These are phyloP conservation scores for Ulmus americana DNA, from an alignment of 331 rosid species.

Conservation along the genomic window DNA sequence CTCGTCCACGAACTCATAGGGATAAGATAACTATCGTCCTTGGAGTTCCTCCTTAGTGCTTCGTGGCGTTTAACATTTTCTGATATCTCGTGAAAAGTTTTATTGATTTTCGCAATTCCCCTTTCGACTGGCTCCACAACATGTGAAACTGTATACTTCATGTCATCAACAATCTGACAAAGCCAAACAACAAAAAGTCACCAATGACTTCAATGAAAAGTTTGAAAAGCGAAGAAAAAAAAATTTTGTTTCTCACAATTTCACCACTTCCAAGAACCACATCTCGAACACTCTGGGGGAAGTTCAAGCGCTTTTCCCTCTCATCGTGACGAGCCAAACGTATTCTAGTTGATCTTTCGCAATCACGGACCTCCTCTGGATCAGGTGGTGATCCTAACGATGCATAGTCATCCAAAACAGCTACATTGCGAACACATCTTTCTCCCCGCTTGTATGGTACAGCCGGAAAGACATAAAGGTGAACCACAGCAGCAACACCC, in stretches of 20 bases:
- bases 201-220: slow-evolving; percentile 15
- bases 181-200: slow-evolving; percentile 10
- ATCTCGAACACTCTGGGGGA: slow-evolving; percentile 82
- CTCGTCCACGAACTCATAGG: slow-evolving; percentile 61
- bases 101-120: slow-evolving; percentile 72
- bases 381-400: slow-evolving; percentile 79
- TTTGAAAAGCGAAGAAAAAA: neutral
- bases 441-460: slow-evolving; percentile 94
- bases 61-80: slow-evolving; percentile 88
- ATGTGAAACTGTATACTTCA: slow-evolving; percentile 87
- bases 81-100: slow-evolving; percentile 76
- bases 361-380: slow-evolving; percentile 85
- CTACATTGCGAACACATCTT: slow-evolving; percentile 90
- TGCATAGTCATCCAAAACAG: slow-evolving; percentile 87
- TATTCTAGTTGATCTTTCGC: slow-evolving; percentile 60
- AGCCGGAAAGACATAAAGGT: slow-evolving; percentile 89
- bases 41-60: slow-evolving; percentile 60
- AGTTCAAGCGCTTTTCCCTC: slow-evolving; percentile 60
- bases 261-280: slow-evolving; percentile 93
- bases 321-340: slow-evolving; percentile 50
- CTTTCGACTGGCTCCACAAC: slow-evolving; percentile 95
- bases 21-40: slow-evolving; percentile 68
- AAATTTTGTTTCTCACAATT: slow-evolving; percentile 59
- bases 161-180: slow-evolving; percentile 90
- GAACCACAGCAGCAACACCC: slow-evolving; percentile 95